These are phyloP conservation scores for Phylloporus rhodoxanthus DNA, from an alignment of 768 basidiomycete genomes.

Conservation along the genomic window DNA sequence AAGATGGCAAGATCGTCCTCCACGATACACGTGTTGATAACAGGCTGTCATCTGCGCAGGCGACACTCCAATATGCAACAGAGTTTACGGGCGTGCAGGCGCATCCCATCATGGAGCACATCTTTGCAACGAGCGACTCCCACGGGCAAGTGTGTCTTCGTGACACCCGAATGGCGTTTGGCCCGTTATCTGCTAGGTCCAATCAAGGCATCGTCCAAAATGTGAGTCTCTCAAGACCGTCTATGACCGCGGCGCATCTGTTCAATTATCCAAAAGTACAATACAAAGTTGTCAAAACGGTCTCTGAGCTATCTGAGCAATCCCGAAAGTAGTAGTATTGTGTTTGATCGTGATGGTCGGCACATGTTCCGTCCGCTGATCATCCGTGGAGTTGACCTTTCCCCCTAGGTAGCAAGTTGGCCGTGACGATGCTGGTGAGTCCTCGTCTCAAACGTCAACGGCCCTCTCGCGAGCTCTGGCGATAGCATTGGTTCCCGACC, in stretches of 20 bases:
- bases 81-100: constrained; percentile 63
- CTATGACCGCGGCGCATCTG: constrained; percentile 7
- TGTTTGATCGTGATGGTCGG: constrained; percentile 63
- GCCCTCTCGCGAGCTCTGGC: constrained; percentile 1
- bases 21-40: constrained; percentile 50
- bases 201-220: constrained; percentile 50
- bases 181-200: constrained; percentile 39
- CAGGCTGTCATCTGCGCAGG: constrained; percentile 37
- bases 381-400: neutral
- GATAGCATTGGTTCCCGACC: constrained; percentile 62
- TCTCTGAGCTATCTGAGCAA: constrained; percentile 38
- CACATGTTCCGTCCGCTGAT: constrained; percentile 4
- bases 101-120: constrained; percentile 61
- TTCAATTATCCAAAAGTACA: constrained; percentile 40
- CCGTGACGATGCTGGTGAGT: constrained; percentile 62
- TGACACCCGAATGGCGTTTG: constrained; percentile 71
- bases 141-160: constrained; percentile 58
- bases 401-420: constrained; percentile 51
- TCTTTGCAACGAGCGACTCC: constrained; percentile 62
- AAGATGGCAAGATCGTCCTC: constrained; percentile 62
- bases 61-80: constrained; percentile 44
- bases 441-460: neutral
- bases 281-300: constrained; percentile 41
- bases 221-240: neutral
- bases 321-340: constrained; percentile 64